A percentile compares a stretch with the other conserved stretches of the same genome.
Conservation (phyloP, 2,329 filamentous ascomycete species). For the Monosporascus sp. region DNA sequence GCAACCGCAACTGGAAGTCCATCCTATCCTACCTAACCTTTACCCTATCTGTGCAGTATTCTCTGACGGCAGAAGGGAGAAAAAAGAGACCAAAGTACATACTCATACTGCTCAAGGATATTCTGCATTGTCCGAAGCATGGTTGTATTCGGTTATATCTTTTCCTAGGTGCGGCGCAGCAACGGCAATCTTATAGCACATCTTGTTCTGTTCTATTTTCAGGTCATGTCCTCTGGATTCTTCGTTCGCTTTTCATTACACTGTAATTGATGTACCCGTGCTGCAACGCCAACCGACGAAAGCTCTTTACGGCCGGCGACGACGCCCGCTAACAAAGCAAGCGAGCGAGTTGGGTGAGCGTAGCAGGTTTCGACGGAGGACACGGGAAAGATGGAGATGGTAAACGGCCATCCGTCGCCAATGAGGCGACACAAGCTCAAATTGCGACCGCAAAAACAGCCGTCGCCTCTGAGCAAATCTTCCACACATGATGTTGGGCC, state of each 20-base stretch:
- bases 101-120: not conserved
- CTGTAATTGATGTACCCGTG: not conserved
- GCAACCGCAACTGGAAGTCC: not conserved
- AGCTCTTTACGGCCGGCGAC: not conserved
- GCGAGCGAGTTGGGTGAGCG: not conserved
- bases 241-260: not conserved
- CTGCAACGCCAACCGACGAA: not conserved
- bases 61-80: not conserved
- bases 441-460: not conserved
- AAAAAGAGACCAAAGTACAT: not conserved
- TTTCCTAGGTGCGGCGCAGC: not conserved
- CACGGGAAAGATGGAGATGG: not conserved
- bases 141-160: not conserved
- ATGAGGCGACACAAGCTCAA: slow-evolving; percentile 1
- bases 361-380: not conserved
- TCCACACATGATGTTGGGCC: not conserved
- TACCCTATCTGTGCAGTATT: not conserved
- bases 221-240: not conserved
- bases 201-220: not conserved
- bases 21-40: not conserved
- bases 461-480: not conserved
- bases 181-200: not conserved
- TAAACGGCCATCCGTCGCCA: not conserved
- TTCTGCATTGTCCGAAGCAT: not conserved
- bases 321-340: not conserved